phyloP scores from a whole-genome alignment of 441 rosid species.

The Erodium moschatum region DNA sequence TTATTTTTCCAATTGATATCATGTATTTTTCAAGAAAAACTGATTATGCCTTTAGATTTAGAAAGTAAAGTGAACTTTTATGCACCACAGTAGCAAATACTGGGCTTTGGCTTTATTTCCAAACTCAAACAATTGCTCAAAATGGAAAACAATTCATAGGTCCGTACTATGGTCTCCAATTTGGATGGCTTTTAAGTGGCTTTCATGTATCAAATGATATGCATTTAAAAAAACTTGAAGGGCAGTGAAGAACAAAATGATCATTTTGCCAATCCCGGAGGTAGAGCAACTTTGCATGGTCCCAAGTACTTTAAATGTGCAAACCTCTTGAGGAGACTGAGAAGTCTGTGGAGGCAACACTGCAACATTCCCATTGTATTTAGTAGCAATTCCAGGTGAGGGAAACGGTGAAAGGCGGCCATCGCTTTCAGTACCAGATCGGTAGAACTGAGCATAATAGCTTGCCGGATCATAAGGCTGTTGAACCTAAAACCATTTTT shows the following conservation, averaged over 20 bases:
- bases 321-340: conserved; percentile 84
- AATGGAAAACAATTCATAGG: background rate
- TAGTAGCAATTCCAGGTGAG: conserved; percentile 58
- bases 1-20: background rate
- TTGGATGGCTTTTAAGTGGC: no score
- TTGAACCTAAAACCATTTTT: conserved; percentile 40
- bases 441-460: conserved; percentile 78
- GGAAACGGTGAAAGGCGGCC: conserved; percentile 78
- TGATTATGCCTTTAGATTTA: background rate
- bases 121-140: background rate
- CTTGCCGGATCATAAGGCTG: conserved; percentile 79
- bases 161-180: background rate
- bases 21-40: background rate
- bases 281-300: background rate
- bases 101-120: background rate
- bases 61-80: background rate
- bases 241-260: background rate
- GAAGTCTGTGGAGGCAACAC: conserved; percentile 62
- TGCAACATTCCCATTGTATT: conserved; percentile 69
- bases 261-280: no score
- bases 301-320: conserved; percentile 12
- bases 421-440: conserved; percentile 56
- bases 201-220: background rate
- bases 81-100: background rate
- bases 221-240: background rate